phyloP scores from a whole-genome alignment of 2,329 filamentous ascomycete species.

The Samsoniella hepiali region DNA sequence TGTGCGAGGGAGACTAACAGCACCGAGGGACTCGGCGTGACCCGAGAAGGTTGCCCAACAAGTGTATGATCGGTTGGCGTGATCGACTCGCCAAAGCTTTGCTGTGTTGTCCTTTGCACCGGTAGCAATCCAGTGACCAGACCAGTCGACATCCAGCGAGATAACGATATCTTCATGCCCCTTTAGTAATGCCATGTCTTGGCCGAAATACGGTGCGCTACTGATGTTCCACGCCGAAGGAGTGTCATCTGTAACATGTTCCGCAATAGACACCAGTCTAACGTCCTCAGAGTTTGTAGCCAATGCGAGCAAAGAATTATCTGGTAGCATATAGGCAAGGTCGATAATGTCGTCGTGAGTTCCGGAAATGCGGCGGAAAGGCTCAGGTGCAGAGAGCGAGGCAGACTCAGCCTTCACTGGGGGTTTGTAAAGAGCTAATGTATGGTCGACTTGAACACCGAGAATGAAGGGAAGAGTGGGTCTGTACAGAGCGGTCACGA shows the following conservation, averaged over 20 bases:
- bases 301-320: conserved; percentile 78
- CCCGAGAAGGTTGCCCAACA: conserved; percentile 83
- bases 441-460: conserved; percentile 86
- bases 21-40: conserved; percentile 90
- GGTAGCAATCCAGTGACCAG: conserved; percentile 92
- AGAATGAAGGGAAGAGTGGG: conserved; percentile 67
- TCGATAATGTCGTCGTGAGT: conserved; percentile 99
- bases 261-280: conserved; percentile 72
- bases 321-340: conserved; percentile 76
- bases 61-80: conserved; percentile 67
- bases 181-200: conserved; percentile 79
- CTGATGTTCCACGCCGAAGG: conserved; percentile 25
- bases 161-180: conserved; percentile 97
- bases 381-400: conserved; percentile 43
- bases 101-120: conserved; percentile 97
- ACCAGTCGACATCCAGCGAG: conserved; percentile 92
- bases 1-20: conserved; percentile 75
- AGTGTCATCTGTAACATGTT: conserved; percentile 29
- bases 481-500: conserved; percentile 69
- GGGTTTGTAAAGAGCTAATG: conserved; percentile 67
- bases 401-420: conserved; percentile 39
- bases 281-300: conserved; percentile 96
- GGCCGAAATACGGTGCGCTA: conserved; percentile 69
- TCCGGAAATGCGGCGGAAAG: conserved; percentile 78
- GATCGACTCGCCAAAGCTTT: conserved; percentile 83